phyloP scores from a whole-genome alignment of 352 stramenopile genomes.

The Globisporangium apiculatum region DNA sequence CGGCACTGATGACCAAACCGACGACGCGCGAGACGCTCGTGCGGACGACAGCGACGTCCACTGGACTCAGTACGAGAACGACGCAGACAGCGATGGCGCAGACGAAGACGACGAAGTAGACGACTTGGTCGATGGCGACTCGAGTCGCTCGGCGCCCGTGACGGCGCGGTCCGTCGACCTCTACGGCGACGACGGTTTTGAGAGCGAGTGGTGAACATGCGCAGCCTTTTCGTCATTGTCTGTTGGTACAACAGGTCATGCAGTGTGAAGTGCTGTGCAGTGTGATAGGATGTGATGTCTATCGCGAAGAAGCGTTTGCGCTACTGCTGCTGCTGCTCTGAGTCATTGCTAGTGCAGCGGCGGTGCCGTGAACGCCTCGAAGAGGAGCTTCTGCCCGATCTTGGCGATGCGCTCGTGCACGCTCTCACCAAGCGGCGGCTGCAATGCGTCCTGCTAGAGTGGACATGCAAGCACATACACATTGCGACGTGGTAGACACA shows the following conservation, averaged over 20 bases:
- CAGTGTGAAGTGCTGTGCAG: no score
- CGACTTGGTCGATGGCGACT: conserved; percentile 6
- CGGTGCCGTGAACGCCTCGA: conserved; percentile 41
- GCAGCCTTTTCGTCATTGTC: background rate
- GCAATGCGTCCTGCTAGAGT: background rate
- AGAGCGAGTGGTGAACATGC: conserved; percentile 33
- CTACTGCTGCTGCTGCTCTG: background rate
- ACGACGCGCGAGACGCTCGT: background rate
- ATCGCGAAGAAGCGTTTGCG: background rate
- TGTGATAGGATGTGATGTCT: no score
- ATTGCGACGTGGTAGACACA: no score
- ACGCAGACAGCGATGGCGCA: background rate
- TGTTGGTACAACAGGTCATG: no score
- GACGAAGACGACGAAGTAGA: conserved; percentile 10
- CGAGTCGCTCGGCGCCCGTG: conserved; percentile 2
- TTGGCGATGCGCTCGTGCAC: conserved; percentile 56
- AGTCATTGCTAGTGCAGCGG: conserved; percentile 1
- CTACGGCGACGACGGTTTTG: conserved; percentile 55
- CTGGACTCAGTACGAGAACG: conserved; percentile 25
- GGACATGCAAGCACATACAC: no score
- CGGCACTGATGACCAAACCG: background rate
- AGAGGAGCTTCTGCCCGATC: conserved; percentile 65
- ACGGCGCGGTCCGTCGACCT: conserved; percentile 20
- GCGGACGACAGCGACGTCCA: conserved; percentile 4
- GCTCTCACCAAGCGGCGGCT: background rate